Conservation (phyloP, 169 alveolate species). For the Cryptosporidium sp. region DNA sequence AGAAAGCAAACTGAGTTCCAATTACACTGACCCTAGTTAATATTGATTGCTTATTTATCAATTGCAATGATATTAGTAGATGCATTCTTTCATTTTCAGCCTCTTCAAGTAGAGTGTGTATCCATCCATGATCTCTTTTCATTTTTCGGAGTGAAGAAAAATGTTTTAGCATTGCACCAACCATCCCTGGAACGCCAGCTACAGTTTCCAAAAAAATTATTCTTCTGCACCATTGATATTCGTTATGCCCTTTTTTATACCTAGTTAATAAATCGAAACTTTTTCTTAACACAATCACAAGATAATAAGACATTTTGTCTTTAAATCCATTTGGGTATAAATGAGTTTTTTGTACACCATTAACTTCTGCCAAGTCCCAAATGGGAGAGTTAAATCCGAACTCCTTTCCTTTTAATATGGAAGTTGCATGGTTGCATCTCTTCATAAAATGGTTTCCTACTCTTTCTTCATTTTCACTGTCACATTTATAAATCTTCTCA, state of each 20-base stretch:
- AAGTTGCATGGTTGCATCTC: neutral
- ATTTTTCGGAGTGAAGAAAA: slow-evolving; percentile 77
- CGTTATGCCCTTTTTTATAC: slow-evolving; percentile 69
- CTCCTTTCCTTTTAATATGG: neutral
- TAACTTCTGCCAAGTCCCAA: slow-evolving; percentile 78
- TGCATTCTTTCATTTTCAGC: slow-evolving; percentile 86
- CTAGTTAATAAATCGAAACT: slow-evolving; percentile 76
- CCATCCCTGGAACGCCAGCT: slow-evolving; percentile 83
- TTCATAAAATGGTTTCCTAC: neutral
- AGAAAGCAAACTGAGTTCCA: slow-evolving; percentile 79
- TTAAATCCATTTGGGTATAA: slow-evolving; percentile 76
- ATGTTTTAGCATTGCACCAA: slow-evolving; percentile 81
- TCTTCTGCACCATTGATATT: slow-evolving; percentile 78
- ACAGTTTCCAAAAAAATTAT: slow-evolving; percentile 81
- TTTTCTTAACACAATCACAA: slow-evolving; percentile 77
- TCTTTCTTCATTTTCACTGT: neutral
- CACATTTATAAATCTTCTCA: neutral
- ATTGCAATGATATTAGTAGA: slow-evolving; percentile 77
- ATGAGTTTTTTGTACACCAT: slow-evolving; percentile 75
- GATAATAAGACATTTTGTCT: slow-evolving; percentile 79
- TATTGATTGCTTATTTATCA: slow-evolving; percentile 75
- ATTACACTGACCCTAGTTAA: slow-evolving; percentile 79
- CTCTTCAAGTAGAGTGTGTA: slow-evolving; percentile 82
- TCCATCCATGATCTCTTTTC: slow-evolving; percentile 83
- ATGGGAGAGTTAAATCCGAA: slow-evolving; percentile 59